Conservation (phyloP, 768 basidiomycete genomes). For the Gloeostereum incarnatum region DNA sequence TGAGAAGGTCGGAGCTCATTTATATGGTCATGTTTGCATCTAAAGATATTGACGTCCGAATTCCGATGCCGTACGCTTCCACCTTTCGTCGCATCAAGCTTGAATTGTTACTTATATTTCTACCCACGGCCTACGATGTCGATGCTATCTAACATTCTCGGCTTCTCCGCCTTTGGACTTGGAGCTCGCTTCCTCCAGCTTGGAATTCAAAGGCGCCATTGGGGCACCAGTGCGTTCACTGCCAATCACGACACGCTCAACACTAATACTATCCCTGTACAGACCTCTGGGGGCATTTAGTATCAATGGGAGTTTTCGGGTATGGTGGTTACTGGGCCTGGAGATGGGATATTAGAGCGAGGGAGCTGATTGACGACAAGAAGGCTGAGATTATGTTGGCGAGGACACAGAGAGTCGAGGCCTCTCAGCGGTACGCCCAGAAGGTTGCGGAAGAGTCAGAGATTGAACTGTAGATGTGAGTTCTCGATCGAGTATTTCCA, state of each 20-base stretch:
- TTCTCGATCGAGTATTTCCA: no score
- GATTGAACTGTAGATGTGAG: no score
- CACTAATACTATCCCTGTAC: background rate
- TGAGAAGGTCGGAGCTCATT: no score
- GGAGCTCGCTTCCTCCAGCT: conserved; percentile 81
- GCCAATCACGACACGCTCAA: background rate
- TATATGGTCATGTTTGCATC: background rate
- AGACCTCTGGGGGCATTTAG: conserved; percentile 69
- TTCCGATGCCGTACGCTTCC: conserved; percentile 17
- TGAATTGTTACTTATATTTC: background rate
- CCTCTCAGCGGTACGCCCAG: no score
- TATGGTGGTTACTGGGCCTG: conserved; percentile 71
- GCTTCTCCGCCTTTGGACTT: conserved; percentile 78
- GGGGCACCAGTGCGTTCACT: conserved; percentile 64
- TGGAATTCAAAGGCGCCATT: conserved; percentile 71
- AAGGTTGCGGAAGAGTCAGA: no score
- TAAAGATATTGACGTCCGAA: no score
- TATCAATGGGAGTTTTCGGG: conserved; percentile 64
- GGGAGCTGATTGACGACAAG: conserved; percentile 53
- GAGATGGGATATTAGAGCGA: conserved; percentile 54
- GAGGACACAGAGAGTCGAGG: no score
- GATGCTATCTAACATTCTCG: conserved; percentile 59
- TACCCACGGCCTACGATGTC: conserved; percentile 31
- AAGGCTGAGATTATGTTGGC: conserved; percentile 56
- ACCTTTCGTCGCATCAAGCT: background rate